A percentile compares a stretch with the other conserved stretches of the same genome.
Evolutionary conservation across 2,329 filamentous ascomycete species (phyloP).

Genomic region (Paraconiothyrium brasiliense): DNA sequence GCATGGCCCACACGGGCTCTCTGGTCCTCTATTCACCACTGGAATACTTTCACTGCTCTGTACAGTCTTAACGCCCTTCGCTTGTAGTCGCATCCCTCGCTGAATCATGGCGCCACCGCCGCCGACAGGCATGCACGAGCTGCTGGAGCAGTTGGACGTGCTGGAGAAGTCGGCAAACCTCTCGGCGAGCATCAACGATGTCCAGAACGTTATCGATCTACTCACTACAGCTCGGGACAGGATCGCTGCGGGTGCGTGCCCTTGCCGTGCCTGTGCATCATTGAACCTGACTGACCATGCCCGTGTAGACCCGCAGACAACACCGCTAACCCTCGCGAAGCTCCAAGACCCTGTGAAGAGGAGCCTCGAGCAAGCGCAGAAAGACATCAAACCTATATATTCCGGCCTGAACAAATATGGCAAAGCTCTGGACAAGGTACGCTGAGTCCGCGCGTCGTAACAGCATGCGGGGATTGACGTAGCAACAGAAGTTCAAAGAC

Average conservation of each 20-base stretch:
- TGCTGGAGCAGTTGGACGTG: constrained; percentile 78
- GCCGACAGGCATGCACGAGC: constrained; percentile 63
- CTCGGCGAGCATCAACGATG: constrained; percentile 76
- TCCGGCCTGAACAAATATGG: constrained; percentile 83
- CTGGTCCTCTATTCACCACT: constrained; percentile 10
- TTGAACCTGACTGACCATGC: constrained; percentile 31
- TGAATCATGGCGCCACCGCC: constrained; percentile 18
- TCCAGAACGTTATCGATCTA: constrained; percentile 82
- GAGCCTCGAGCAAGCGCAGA: constrained; percentile 80
- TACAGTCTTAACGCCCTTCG: constrained; percentile 3
- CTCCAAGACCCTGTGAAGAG: constrained; percentile 86
- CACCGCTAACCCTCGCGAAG: constrained; percentile 79
- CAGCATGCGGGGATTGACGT: constrained; percentile 19
- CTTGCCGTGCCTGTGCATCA: constrained; percentile 23
- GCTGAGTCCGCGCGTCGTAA: constrained; percentile 18
- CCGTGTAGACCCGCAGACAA: constrained; percentile 70
- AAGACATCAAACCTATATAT: constrained; percentile 83
- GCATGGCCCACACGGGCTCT: constrained; percentile 36
- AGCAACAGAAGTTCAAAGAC: constrained; percentile 65
- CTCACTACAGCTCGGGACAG: constrained; percentile 77
- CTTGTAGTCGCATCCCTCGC: constrained; percentile 20
- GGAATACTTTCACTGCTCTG: neutral
- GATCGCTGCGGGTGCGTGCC: constrained; percentile 68
- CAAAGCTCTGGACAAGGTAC: constrained; percentile 83
- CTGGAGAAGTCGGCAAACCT: constrained; percentile 76